Evolutionary conservation across 2,329 filamentous ascomycete species (phyloP), one percentile per base, ranked within the genome.

Genomic region (Tolypocladium inflatum): DNA sequence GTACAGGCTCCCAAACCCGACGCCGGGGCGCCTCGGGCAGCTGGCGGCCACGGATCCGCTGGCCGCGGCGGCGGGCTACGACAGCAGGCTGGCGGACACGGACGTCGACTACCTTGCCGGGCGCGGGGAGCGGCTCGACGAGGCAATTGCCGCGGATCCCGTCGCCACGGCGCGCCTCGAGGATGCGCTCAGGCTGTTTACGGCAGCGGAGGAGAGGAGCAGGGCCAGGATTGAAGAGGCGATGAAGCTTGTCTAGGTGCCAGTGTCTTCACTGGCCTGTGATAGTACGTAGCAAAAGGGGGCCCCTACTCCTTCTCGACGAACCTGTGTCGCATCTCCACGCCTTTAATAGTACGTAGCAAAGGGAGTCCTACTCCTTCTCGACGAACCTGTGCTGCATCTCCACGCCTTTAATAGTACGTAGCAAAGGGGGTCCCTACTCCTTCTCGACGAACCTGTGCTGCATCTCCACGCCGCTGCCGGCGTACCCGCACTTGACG

Each of bases 41-140:
- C 64, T 78, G 6, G 65, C 68, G 0, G 65, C 60, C 17, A 67
- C 70, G 15, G 76, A 80, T 60, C 74, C 76, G 0, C 67, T 80
- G 37, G 70, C 67, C 0, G 69, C 65, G 2, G 69, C 65, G 2
- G 61, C 70, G 3, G 63, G 66, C 21, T 74, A 70, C 69, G 71
- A 77, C 45, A 74, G 73, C 39, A 73, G 71, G 58, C 61, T 75
- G 17, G 72, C 72, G 0, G 67, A 67, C 35, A 74, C 72, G 2
- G 69, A 74, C 23, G 66, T 76, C 2, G 76, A 80, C 61, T 80
- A 79, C 59, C 72, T 80, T 17, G 73, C 73, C 6, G 69, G 80
- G 55, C 70, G 71, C 8, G 78, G 78, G 5, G 71, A 63, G 37
- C 71, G 68, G 58, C 68, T 81, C 26, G 70, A 76, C 13, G 72